Conservation (phyloP, 2,329 filamentous ascomycete species). For the Myriosclerotinia duriaeana region DNA sequence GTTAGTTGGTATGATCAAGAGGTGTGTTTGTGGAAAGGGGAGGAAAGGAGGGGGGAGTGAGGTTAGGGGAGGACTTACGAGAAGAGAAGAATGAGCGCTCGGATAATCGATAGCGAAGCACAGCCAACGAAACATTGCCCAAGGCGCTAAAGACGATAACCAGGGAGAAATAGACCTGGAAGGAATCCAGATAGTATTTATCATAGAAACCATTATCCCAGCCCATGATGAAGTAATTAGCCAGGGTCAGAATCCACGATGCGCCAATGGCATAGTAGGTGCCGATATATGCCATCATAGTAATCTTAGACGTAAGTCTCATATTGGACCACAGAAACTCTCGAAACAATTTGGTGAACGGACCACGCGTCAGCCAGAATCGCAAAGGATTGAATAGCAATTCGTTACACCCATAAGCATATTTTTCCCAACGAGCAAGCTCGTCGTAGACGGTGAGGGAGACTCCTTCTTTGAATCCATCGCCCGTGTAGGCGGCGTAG, state of each 20-base stretch:
- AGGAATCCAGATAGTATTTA: constrained; percentile 77
- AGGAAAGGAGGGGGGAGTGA: no score
- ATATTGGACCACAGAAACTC: constrained; percentile 72
- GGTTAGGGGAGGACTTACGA: neutral
- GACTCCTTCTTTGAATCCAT: constrained; percentile 81
- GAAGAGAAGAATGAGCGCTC: constrained; percentile 46
- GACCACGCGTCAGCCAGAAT: constrained; percentile 70
- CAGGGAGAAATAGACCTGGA: constrained; percentile 78
- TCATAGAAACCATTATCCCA: constrained; percentile 77
- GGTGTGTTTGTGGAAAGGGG: no score
- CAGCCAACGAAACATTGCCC: constrained; percentile 60
- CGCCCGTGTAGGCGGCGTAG: constrained; percentile 68
- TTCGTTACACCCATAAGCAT: constrained; percentile 81
- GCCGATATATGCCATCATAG: constrained; percentile 73
- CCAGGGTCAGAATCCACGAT: constrained; percentile 69
- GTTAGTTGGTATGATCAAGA: neutral
- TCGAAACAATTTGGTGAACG: constrained; percentile 77
- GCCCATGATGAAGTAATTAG: constrained; percentile 74
- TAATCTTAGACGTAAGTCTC: constrained; percentile 74
- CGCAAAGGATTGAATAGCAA: constrained; percentile 76
- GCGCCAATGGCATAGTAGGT: constrained; percentile 79
- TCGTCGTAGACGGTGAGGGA: constrained; percentile 84
- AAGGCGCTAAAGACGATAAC: constrained; percentile 71
- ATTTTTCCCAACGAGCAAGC: constrained; percentile 82
- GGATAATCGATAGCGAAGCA: constrained; percentile 70